Evolutionary conservation across 2,329 filamentous ascomycete species (phyloP).

Genomic region (Cladosporium sp.): DNA sequence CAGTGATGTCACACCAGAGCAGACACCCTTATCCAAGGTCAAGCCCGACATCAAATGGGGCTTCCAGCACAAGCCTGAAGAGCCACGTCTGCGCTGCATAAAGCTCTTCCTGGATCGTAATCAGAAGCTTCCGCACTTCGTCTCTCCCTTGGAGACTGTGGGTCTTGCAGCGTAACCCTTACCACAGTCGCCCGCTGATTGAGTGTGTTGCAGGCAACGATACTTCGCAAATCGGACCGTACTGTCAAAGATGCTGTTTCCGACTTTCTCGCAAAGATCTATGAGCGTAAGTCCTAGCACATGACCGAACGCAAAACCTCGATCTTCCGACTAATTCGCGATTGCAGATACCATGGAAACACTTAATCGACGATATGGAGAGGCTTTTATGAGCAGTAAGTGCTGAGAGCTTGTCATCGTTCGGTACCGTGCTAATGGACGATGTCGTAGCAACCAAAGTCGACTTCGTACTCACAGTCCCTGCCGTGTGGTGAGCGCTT

Average conservation of each 20-base stretch:
- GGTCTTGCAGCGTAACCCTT: neutral
- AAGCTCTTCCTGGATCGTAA: conserved; percentile 77
- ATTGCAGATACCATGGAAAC: conserved; percentile 66
- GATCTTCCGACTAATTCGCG: no score
- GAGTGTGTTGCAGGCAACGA: conserved; percentile 39
- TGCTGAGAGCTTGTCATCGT: conserved; percentile 41
- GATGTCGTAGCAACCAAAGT: conserved; percentile 33
- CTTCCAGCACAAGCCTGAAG: conserved; percentile 74
- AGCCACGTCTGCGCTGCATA: conserved; percentile 70
- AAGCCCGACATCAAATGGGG: conserved; percentile 58
- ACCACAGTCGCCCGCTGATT: neutral
- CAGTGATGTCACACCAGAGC: conserved; percentile 4
- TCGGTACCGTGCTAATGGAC: neutral
- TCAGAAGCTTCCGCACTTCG: conserved; percentile 74
- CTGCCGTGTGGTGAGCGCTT: conserved; percentile 63
- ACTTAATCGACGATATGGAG: conserved; percentile 65
- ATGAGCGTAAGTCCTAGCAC: conserved; percentile 35
- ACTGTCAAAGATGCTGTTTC: conserved; percentile 73
- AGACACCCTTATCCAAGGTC: conserved; percentile 1
- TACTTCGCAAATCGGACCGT: conserved; percentile 65
- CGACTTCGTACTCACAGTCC: conserved; percentile 74
- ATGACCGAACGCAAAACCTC: neutral
- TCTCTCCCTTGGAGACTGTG: conserved; percentile 59
- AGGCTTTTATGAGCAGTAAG: conserved; percentile 70
- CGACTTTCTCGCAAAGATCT: conserved; percentile 71